Base-by-base conservation (phyloP, 768 basidiomycete genomes). In the Leccinum arenicola region DNA sequence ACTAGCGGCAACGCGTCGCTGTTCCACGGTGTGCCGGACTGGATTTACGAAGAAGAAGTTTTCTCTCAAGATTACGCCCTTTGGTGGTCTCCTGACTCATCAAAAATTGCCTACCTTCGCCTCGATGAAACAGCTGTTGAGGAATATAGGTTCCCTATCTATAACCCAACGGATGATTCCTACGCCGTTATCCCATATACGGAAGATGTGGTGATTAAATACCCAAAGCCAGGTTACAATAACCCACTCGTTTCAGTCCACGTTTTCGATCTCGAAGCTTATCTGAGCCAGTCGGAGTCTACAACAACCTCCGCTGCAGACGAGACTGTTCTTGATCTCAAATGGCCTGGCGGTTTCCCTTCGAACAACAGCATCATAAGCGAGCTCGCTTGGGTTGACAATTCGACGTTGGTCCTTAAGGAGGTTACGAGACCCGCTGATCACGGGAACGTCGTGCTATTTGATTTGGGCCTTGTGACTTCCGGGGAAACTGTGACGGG, bases 41-140 rank as follows among this genome's bases (percentile, higher is more conserved):
- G 97, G 96, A 96, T 98, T 5, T 95, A 95, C 72, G 94, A 96
- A 71, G 93, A 96, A 69, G 94, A 97, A 70, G 85, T 98, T 23
- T 89, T 94, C 65, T 75, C 80, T 3, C 69, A 75, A 40, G 84
- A 94, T 68, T 85, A 73, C 51, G 87, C 95, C 0, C 77, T 96
- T 5, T 98, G 94, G 94, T 98, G 91, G 89, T 89, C 91, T 10
- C 96, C 95, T 4, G 67, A 76, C 53, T 73, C 76, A 0, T 64
- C 71, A 3, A 75, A 77, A 35, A 61, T 99, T 48, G 93, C 95
- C 1, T 99, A 89, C 79, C 84, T 98, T 47, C 76, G 82, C 11
- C 87, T 93, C 61, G 93, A 99, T 70, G 96, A 98, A 75, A 89
- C 91, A 1, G 76, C 80, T 0, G 97, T 99, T 3, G 85, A 88